Percentiles rank a stretch among this genome's conserved stretches.
phyloP scores from a whole-genome alignment of 75 land plant species.

The Sequoia sempervirens region DNA sequence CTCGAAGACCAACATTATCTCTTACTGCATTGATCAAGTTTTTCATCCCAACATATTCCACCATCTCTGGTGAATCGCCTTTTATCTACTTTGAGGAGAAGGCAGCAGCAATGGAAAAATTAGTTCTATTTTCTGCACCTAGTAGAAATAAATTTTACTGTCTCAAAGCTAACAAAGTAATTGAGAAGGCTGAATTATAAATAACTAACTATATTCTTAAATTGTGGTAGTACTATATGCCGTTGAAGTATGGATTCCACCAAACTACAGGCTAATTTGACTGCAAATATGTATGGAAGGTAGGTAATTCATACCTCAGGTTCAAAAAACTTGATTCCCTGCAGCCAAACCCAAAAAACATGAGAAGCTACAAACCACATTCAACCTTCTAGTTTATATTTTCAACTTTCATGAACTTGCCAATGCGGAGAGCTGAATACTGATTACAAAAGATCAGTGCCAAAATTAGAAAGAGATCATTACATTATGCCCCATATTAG shows the following conservation, averaged over 20 bases:
- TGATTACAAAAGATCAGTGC: not conserved
- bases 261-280: constrained; percentile 4
- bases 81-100: constrained; percentile 55
- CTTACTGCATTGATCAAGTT: constrained; percentile 81
- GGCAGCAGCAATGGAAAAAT: not conserved
- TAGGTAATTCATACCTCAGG: constrained; percentile 68
- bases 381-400: not conserved
- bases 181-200: not conserved
- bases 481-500: not conserved
- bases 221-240: not conserved
- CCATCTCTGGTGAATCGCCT: constrained; percentile 94
- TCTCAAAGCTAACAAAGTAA: not conserved
- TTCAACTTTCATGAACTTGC: constrained; percentile 2
- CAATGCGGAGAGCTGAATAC: not conserved
- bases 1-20: constrained; percentile 48
- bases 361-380: not conserved
- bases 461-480: not conserved
- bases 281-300: not conserved
- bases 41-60: constrained; percentile 81
- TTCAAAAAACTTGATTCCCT: constrained; percentile 98
- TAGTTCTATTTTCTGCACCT: not conserved
- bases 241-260: constrained; percentile 4
- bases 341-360: constrained; percentile 22
- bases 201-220: not conserved
- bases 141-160: not conserved